Percentiles rank a stretch among this genome's conserved stretches.
These are phyloP conservation scores for Letharia lupina DNA, from an alignment of 495 filamentous ascomycete species.

Conservation along the genomic window DNA sequence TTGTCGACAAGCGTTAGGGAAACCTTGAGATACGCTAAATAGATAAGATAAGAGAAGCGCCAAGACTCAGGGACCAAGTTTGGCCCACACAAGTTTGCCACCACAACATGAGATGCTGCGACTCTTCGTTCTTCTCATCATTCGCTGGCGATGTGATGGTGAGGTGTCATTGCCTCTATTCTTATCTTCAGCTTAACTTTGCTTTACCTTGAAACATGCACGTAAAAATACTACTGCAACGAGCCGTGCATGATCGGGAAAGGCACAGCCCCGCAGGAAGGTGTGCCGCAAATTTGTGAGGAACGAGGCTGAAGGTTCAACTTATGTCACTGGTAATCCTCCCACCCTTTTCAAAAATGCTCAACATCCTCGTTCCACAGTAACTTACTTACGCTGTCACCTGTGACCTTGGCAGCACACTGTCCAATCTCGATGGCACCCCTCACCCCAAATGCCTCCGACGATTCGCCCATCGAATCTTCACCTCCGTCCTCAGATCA, in stretches of 20 bases:
- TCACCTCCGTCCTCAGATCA: background rate
- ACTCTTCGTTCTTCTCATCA: background rate
- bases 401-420: background rate
- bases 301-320: background rate
- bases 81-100: too few relatives aligned
- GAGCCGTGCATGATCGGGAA: background rate
- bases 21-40: background rate
- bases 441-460: conserved; percentile 4
- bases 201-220: background rate
- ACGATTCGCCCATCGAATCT: background rate
- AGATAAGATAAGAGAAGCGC: conserved; percentile 2
- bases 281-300: background rate
- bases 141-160: background rate
- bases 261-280: background rate
- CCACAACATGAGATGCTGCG: background rate
- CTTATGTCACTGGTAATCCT: background rate
- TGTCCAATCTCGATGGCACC: background rate
- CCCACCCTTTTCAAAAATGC: too few relatives aligned
- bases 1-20: too few relatives aligned
- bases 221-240: background rate
- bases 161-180: background rate
- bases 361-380: background rate
- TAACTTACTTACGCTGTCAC: background rate
- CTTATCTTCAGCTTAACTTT: background rate
- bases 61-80: background rate